Evolutionary conservation across 192 early-diverging fungal species (phyloP), one percentile per base, ranked within the genome.

Genomic region (Entophlyctis luteolus): DNA sequence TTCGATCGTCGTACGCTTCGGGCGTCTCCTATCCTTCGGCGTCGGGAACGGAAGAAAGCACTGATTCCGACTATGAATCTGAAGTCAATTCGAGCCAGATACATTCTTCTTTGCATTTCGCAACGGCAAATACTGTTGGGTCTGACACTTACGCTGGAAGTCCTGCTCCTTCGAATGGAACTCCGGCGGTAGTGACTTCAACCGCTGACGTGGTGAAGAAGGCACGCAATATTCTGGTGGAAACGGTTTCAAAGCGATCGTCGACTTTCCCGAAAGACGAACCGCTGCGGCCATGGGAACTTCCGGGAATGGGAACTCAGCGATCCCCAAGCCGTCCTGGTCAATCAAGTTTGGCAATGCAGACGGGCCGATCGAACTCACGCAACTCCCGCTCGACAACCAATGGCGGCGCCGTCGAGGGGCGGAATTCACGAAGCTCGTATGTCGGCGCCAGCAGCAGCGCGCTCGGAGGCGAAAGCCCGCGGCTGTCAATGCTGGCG

Each of bases 281-380:
- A 50, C 62, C 62, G 14, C 25, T 63, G 12, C 18, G 48, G 4
- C 47, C 62, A 0, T 63, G 62, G 62, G 62, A 63, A 33, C 45
- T 63, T 25, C 62, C 62, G 29, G 62, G 62, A 2, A 63, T 63
- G 62, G 62, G 62, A 42, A 45, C 27, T 20, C 25, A n/a, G 5
- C 4, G 16, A 45, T 34, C 10, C 18, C 33, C 55, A 4, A 27
- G 42, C 42, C 42, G 12, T 45, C 10, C 42, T 10, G 10, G 12
- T 45, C 42, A n/a, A 10, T n/a, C n/a, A 45, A 45, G n/a, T n/a
- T n/a, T 45, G 4, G 29, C 25, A 14, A 53, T 16, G 14, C 22
- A 25, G 14, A 14, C 14, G 16, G 50, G 16, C 25, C 18, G 23
- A 1, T 12, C 14, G 2, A 16, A 20, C 2, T 53, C 25, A 20